These are phyloP conservation scores for Pythium insidiosum DNA, from an alignment of 352 stramenopile species.

Conservation along the genomic window DNA sequence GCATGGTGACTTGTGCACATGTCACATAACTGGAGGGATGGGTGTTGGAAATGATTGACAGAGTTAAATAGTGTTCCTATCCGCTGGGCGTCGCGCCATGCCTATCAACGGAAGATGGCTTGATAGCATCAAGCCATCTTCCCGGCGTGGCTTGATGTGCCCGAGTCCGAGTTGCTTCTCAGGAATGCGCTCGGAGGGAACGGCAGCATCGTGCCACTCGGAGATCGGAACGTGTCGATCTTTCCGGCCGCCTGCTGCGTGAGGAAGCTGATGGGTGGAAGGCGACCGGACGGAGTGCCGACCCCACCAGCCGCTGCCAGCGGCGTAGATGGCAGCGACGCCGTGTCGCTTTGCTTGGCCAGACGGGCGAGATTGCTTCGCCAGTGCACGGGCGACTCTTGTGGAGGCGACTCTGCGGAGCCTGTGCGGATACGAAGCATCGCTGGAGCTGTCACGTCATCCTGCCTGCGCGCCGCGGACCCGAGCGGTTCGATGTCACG, in stretches of 20 bases:
- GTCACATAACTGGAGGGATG: too few relatives aligned
- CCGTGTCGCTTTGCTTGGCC: constrained; percentile 8
- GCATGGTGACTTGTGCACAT: too few relatives aligned
- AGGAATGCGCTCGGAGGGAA: constrained; percentile 50
- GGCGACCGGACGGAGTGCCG: constrained; percentile 24
- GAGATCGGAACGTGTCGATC: constrained; percentile 47
- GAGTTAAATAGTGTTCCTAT: too few relatives aligned
- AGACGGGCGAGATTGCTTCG: constrained; percentile 12
- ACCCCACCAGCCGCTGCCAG: constrained; percentile 1
- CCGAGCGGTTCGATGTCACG: constrained; percentile 1
- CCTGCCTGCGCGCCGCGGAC: neutral
- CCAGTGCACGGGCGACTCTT: constrained; percentile 16
- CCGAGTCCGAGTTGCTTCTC: constrained; percentile 3
- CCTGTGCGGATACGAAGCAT: constrained; percentile 10
- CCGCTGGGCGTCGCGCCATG: too few relatives aligned
- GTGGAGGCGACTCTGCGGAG: constrained; percentile 5
- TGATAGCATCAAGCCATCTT: constrained; percentile 65
- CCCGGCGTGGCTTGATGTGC: too few relatives aligned
- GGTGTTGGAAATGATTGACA: too few relatives aligned
- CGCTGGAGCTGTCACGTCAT: too few relatives aligned
- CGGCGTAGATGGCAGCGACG: neutral
- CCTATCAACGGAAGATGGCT: too few relatives aligned
- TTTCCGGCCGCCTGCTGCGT: constrained; percentile 51
- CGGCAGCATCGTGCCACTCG: constrained; percentile 23
- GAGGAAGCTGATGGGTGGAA: constrained; percentile 73